Percentiles rank a stretch among this genome's conserved stretches.
These are phyloP conservation scores for Pseudogymnoascus sp. DNA, from an alignment of 2,329 filamentous ascomycete species.

Conservation along the genomic window DNA sequence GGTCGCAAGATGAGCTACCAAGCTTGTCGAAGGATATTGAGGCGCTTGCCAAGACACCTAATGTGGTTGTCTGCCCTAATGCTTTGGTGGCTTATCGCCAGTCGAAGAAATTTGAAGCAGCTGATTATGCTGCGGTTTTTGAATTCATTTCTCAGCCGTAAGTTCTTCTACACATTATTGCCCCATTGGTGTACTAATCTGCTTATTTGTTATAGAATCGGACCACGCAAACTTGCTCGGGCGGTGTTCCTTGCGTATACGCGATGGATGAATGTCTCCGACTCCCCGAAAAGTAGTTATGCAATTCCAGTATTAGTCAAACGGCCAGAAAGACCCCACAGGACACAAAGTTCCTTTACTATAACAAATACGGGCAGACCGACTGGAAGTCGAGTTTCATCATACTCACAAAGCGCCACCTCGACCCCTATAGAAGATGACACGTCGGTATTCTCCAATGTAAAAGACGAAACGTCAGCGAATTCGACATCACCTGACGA, in stretches of 20 bases:
- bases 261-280: not conserved
- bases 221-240: not conserved
- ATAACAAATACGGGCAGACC: not conserved
- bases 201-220: not conserved
- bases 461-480: not conserved
- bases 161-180: not conserved
- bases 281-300: not conserved
- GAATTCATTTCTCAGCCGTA: not conserved
- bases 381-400: not conserved
- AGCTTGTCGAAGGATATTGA: not conserved
- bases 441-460: not conserved
- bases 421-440: not conserved
- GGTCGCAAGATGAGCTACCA: not conserved
- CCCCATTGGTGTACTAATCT: not conserved
- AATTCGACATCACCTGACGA: not conserved
- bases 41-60: not conserved
- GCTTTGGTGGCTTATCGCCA: not conserved
- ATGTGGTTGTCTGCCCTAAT: not conserved
- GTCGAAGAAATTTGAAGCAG: not conserved
- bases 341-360: not conserved
- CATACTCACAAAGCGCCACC: not conserved
- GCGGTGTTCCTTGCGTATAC: not conserved
- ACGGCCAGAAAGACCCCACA: not conserved
- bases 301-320: not conserved
- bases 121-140: not conserved